Base-by-base conservation (phyloP, 2,329 filamentous ascomycete genomes). In the Helicocarpus griseus region DNA sequence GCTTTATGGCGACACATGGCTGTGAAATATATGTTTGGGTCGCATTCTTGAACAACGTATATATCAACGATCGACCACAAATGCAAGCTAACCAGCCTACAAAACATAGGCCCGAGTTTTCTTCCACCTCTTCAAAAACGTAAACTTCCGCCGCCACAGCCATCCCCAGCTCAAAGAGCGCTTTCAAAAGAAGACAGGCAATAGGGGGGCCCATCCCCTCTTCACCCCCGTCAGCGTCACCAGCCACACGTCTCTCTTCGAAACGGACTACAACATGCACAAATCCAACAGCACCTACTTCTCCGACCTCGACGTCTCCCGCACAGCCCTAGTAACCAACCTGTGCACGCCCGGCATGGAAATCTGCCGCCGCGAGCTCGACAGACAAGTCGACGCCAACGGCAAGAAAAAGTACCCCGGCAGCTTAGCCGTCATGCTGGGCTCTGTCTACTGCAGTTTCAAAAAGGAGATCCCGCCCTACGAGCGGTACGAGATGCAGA, bases 251-350 rank as follows among this genome's bases (percentile, higher is more conserved):
- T 80, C 86, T 1, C 70, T 86, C 50, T 77, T 86, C 59, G 89
- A 95, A 70, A 88, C 84, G 61, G 90, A 95, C 71, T 89, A 89
- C 73, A 91, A 93, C 71, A 64, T 89, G 40, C 86, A 91, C 76
- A 89, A 90, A 66, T 83, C 83, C 55, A 88, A 89, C 72, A 82
- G 80, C 60, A 95, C 89, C 28, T 95, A 94, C 73, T 95, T 95
- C 65, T 75, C 82, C 58, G 89, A 95, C 68, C 81, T 94, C 58
- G 89, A 95, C 69, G 79, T 91, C 54, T 82, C 85, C 36, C 86
- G 93, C 52, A 86, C 86, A 0, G 87, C 94, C 57, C 80, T 93
- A 7, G 81, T 94, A 49, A 85, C 82, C 46, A 80, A 83, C 57
- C 71, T 90, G 2, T 73, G 85, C 49, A 78, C 77, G 19, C 76